Evolutionary conservation across 495 filamentous ascomycete species (phyloP).

Genomic region (Xylaria castorea): DNA sequence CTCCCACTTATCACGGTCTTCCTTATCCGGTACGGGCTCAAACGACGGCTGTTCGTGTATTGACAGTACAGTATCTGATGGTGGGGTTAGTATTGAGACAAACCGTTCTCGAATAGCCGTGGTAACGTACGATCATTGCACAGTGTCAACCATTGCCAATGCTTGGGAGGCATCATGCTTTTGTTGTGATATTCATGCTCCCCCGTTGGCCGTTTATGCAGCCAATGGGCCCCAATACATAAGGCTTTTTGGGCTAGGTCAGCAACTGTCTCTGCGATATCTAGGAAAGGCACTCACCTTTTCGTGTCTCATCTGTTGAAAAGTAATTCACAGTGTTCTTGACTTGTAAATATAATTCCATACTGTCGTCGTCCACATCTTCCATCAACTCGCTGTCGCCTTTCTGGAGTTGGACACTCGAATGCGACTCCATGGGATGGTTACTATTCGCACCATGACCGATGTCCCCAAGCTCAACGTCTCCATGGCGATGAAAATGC

Average conservation of each 20-base stretch:
- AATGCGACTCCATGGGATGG: slow-evolving; percentile 15
- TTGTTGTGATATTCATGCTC: slow-evolving; percentile 32
- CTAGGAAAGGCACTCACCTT: slow-evolving; percentile 30
- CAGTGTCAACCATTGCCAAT: slow-evolving; percentile 84
- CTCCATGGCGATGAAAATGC: slow-evolving; percentile 28
- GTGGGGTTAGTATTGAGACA: slow-evolving; percentile 23
- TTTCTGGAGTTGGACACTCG: slow-evolving; percentile 28
- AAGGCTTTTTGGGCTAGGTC: slow-evolving; percentile 58
- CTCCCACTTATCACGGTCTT: slow-evolving; percentile 43
- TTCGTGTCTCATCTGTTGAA: slow-evolving; percentile 47
- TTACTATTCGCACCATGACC: slow-evolving; percentile 16
- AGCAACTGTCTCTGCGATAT: slow-evolving; percentile 10
- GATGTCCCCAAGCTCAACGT: slow-evolving; percentile 31
- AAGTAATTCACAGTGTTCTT: slow-evolving; percentile 50
- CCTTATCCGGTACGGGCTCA: slow-evolving; percentile 38
- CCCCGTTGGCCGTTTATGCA: slow-evolving; percentile 60
- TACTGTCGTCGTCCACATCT: slow-evolving; percentile 28
- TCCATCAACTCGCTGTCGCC: slow-evolving; percentile 16
- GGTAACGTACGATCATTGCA: slow-evolving; percentile 71
- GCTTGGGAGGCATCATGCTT: slow-evolving; percentile 43
- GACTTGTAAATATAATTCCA: slow-evolving; percentile 39
- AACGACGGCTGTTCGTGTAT: slow-evolving; percentile 76
- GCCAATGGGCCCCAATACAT: slow-evolving; percentile 82
- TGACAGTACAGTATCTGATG: slow-evolving; percentile 72
- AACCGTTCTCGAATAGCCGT: background rate